Conservation (phyloP, 768 basidiomycete genomes). For the Termitomyces sp. region DNA sequence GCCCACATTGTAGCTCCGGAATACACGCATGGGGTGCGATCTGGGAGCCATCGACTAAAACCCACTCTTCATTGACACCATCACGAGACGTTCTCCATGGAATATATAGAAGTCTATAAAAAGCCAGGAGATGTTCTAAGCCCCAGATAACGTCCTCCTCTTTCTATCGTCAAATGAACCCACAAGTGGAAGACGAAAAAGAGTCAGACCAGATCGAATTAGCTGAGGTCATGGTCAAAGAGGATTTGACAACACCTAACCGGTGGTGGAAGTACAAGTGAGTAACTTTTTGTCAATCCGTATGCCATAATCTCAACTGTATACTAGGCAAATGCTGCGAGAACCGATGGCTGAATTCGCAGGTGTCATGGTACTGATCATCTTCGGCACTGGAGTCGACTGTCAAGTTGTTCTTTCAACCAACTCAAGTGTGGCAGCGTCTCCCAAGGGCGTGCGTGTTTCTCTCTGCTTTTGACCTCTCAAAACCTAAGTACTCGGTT, state of each 20-base stretch:
- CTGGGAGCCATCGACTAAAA: not conserved
- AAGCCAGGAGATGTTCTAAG: not conserved
- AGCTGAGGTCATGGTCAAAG: not conserved
- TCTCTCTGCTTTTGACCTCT: not conserved
- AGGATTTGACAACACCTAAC: slow-evolving; percentile 4
- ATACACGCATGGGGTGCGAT: not conserved
- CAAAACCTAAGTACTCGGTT: not conserved
- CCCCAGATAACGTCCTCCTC: not conserved
- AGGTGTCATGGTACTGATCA: slow-evolving; percentile 51
- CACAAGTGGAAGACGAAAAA: not conserved
- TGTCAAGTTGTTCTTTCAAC: slow-evolving; percentile 50
- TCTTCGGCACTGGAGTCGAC: slow-evolving; percentile 49
- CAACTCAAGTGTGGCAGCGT: slow-evolving; percentile 36
- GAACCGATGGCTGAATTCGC: slow-evolving; percentile 52
- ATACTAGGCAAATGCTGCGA: slow-evolving; percentile 27
- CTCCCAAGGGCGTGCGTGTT: slow-evolving; percentile 44
- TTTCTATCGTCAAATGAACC: not conserved
- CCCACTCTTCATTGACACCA: not conserved
- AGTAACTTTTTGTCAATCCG: not conserved
- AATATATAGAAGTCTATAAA: not conserved
- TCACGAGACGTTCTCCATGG: not conserved
- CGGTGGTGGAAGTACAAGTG: slow-evolving; percentile 32
- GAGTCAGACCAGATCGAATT: not conserved
- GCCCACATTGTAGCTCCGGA: too few species aligned
- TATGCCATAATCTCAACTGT: not conserved